phyloP scores from a whole-genome alignment of 495 filamentous ascomycete genomes.

The Neurospora tetrasperma region DNA sequence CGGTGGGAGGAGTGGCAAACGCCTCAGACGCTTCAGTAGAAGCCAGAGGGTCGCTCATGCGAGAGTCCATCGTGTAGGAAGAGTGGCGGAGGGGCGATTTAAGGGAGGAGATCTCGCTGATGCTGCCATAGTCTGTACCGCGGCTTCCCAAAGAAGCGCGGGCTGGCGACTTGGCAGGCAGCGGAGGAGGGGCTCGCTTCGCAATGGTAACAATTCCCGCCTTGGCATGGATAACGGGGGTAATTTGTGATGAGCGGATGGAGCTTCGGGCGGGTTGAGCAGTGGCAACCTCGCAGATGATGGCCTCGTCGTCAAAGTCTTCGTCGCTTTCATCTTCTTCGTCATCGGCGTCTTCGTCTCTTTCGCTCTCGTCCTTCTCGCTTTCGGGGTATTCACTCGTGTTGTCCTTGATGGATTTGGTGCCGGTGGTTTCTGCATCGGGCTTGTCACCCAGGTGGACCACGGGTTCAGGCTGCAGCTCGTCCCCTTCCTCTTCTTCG shows the following conservation, averaged over 20 bases:
- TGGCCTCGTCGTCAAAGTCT: slow-evolving; percentile 37
- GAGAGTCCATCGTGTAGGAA: slow-evolving; percentile 17
- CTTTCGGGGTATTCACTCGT: neutral
- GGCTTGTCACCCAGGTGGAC: neutral
- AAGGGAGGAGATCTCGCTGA: slow-evolving; percentile 20
- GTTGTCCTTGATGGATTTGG: neutral
- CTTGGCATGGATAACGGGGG: slow-evolving; percentile 35
- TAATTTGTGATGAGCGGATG: slow-evolving; percentile 39
- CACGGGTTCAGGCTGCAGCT: slow-evolving; percentile 5
- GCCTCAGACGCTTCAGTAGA: slow-evolving; percentile 8
- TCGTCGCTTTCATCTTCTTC: slow-evolving; percentile 36
- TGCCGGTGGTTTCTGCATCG: neutral
- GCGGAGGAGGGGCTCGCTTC: slow-evolving; percentile 54
- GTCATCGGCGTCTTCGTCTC: slow-evolving; percentile 30
- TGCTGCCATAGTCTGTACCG: slow-evolving; percentile 13
- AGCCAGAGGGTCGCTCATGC: neutral
- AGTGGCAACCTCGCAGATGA: slow-evolving; percentile 42
- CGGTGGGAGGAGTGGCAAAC: slow-evolving; percentile 1
- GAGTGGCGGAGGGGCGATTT: slow-evolving; percentile 24
- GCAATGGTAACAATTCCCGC: slow-evolving; percentile 63
- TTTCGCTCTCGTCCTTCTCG: slow-evolving; percentile 15
- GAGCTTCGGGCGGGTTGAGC: slow-evolving; percentile 37
- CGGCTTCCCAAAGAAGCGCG: slow-evolving; percentile 32
- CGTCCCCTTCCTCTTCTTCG: slow-evolving; percentile 14
- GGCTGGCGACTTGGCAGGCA: slow-evolving; percentile 52